phyloP scores from a whole-genome alignment of 1,284 basidiomycete species.

The Cryptococcus sp. region DNA sequence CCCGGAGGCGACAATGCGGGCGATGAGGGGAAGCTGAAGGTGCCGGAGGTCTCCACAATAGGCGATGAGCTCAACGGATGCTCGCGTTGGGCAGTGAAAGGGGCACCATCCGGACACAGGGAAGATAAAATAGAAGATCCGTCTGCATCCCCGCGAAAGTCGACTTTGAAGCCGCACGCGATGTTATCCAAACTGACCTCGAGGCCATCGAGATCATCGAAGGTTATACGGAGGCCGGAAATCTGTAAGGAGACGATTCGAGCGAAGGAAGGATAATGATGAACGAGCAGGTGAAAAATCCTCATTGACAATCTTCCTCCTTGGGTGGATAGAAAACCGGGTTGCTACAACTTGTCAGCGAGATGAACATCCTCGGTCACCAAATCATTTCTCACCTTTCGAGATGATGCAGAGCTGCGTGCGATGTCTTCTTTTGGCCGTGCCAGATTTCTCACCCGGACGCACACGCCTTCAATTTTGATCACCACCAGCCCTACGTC shows the following conservation, averaged over 20 bases:
- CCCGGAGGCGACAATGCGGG: conserved; percentile 19
- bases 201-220: conserved; percentile 40
- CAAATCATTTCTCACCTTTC: no score
- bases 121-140: conserved; percentile 3
- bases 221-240: conserved; percentile 35
- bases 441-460: conserved; percentile 19
- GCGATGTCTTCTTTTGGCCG: conserved; percentile 3
- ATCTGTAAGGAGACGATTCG: conserved; percentile 40
- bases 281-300: conserved; percentile 31
- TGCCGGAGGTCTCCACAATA: conserved; percentile 1
- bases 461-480: conserved; percentile 35
- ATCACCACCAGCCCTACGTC: conserved; percentile 38
- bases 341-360: neutral
- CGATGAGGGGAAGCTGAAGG: conserved; percentile 16
- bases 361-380: neutral
- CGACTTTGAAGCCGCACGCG: conserved; percentile 30
- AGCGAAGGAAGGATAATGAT: conserved; percentile 42
- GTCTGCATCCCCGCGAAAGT: conserved; percentile 30
- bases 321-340: conserved; percentile 5
- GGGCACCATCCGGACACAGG: conserved; percentile 6
- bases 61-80: conserved; percentile 23
- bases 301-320: no score
- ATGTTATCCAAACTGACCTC: conserved; percentile 32
- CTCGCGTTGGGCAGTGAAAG: conserved; percentile 8
- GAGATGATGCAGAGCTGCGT: no score